These are phyloP conservation scores for Haplosporangium gracile DNA, from an alignment of 192 early-diverging fungal species.

Conservation along the genomic window DNA sequence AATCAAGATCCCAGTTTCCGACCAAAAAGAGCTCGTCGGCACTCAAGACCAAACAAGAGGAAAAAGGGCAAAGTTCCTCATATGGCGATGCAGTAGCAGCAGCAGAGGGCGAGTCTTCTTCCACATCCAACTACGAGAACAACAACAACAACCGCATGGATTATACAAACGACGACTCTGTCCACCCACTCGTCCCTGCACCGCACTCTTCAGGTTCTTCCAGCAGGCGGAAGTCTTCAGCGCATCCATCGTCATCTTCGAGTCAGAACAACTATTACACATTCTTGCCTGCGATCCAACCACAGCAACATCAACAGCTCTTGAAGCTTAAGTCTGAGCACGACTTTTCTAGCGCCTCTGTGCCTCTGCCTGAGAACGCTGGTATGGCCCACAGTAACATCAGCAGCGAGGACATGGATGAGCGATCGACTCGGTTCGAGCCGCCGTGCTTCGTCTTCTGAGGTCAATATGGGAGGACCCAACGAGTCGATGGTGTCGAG, in stretches of 20 bases:
- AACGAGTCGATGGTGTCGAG: not conserved
- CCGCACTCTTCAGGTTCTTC: not conserved
- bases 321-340: constrained; percentile 39
- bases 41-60: constrained; percentile 9
- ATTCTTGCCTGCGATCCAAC: constrained; percentile 10
- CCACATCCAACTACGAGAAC: not conserved
- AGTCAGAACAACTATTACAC: not conserved
- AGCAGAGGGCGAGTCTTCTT: not conserved
- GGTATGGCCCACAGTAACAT: constrained; percentile 16
- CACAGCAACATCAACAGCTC: constrained; percentile 39
- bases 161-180: constrained; percentile 22
- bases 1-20: constrained; percentile 9
- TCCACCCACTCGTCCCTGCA: constrained; percentile 29
- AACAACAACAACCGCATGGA: constrained; percentile 21
- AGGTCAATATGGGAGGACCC: constrained; percentile 13
- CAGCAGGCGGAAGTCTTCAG: not conserved
- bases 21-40: constrained; percentile 1
- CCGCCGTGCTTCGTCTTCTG: constrained; percentile 20
- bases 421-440: not conserved
- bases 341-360: constrained; percentile 8
- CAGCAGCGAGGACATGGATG: not conserved
- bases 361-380: constrained; percentile 22
- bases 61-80: not conserved
- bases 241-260: not conserved
- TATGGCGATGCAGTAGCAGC: not conserved